Evolutionary conservation across 805 yeast genomes (phyloP), one percentile per base, ranked within the genome.

Genomic region (Kazachstania africana): DNA sequence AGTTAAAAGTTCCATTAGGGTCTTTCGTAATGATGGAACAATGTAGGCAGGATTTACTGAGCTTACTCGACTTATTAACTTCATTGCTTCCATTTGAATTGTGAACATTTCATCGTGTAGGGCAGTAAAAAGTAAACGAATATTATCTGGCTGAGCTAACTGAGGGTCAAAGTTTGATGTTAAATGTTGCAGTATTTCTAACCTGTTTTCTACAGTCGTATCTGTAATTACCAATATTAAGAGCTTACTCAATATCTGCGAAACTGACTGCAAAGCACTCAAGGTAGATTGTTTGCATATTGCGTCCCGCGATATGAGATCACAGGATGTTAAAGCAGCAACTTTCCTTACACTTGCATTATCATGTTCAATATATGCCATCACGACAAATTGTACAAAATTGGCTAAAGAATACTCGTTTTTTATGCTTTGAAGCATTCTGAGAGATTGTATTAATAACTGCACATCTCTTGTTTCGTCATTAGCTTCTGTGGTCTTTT

Each of bases 1-100:
- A 0, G 95, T 84, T 28, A 93, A 55, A 10, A 87, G 63, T 51
- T 88, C 96, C 27, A 91, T 73, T 38, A 93, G 58, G 0, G 88
- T 74, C 50, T 84, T 88, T 43, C 97, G 68, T 33, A 91, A 63
- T 0, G 94, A 82, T 0, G 99, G 98, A 24, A 88, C 85, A 39
- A 91, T 82, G 54, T 84, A 88, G 0, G 98, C 96, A 0, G 99
- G 97, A 46, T 91, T 91, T 25, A 84, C 78, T 2, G 72, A 59
- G 0, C 95, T 78, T 12, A 91, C 58, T 34, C 96, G 67, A 3
- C 98, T 97, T 36, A 91, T 72, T 8, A 87, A 68, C 30, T 66
- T 67, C 21, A 88, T 72, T 0, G 94, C 79, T 12, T 74, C 79
- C 44, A 80, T 75, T 34, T 95, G 70, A 8, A 91, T 79, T 8